Evolutionary conservation across 805 yeast species (phyloP).

Genomic region (Candida incommunis): DNA sequence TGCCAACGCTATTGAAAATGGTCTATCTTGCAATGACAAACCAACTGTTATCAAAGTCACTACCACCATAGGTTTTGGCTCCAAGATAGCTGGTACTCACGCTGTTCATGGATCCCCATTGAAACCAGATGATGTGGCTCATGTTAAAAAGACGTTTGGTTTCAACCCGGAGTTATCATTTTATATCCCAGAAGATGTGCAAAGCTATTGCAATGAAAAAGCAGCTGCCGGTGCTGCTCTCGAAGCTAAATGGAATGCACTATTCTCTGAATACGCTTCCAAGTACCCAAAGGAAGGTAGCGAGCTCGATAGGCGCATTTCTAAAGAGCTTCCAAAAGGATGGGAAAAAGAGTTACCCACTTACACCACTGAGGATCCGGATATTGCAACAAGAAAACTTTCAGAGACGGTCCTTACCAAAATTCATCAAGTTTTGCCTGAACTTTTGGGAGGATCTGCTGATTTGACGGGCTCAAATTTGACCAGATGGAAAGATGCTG

Average conservation of each 20-base stretch:
- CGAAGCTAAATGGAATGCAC: slow-evolving; percentile 62
- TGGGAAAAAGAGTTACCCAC: slow-evolving; percentile 72
- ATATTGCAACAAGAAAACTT: slow-evolving; percentile 89
- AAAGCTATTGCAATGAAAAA: slow-evolving; percentile 44
- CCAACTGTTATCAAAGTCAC: slow-evolving; percentile 82
- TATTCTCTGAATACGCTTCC: slow-evolving; percentile 44
- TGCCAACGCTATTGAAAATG: slow-evolving; percentile 60
- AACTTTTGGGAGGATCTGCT: slow-evolving; percentile 94
- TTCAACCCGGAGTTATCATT: slow-evolving; percentile 78
- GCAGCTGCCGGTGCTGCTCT: slow-evolving; percentile 49
- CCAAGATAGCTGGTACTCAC: slow-evolving; percentile 70
- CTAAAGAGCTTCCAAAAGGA: slow-evolving; percentile 62
- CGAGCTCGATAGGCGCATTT: slow-evolving; percentile 67
- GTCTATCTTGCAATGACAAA: slow-evolving; percentile 63
- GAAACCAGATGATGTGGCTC: slow-evolving; percentile 82
- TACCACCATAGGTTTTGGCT: slow-evolving; percentile 93
- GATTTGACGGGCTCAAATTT: slow-evolving; percentile 95
- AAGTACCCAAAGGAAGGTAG: slow-evolving; percentile 69
- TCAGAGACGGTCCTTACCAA: slow-evolving; percentile 65
- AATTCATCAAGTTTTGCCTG: slow-evolving; percentile 58
- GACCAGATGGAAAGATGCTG: slow-evolving; percentile 73
- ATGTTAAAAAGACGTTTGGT: slow-evolving; percentile 71
- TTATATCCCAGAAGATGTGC: slow-evolving; percentile 70
- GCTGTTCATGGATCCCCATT: slow-evolving; percentile 94
- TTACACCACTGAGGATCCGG: slow-evolving; percentile 62